Base-by-base conservation (phyloP, 306 rosid genomes). In the Cucurbita maxima region DNA sequence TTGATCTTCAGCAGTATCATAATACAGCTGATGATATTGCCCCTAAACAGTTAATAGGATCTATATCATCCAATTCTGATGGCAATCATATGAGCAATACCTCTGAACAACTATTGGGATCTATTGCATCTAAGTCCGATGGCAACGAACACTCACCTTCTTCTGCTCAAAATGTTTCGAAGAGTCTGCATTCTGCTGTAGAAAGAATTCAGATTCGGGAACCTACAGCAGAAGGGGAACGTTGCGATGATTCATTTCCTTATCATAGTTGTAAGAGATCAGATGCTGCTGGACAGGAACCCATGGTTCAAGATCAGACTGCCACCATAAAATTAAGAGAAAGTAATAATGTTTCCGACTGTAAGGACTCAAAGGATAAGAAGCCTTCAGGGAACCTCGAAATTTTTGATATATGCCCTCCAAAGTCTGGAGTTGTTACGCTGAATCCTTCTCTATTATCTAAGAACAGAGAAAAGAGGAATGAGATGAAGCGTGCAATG, bases 381-480 rank as follows among this genome's bases (percentile, higher is more conserved):
- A 75, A 77, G 53, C 10, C 64, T 11, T 75, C 78, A 10, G 10
- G 8, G 7, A 25, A 10, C 19, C 45, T 5, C 18, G 25, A 15
- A 0, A 4, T 76, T 38, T 87, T 86, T 71, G 96, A 90, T 82
- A 85, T 93, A 40, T 93, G 92, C 72, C 83, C 52, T 12, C 69
- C 79, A 15, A 86, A 81, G 66, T 7, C 13, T 0, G 19, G 57
- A 36, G 36, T 4, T 67, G 0, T 77, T 43, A 64, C 1, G 6
- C 78, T 90, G 83, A 82, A 86, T 5, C 78, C 85, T 18, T 0
- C 87, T 74, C 40, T 90, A 48, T 62, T 66, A 15, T 76, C 0
- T 22, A 60, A 43, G 64, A 93, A 93, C 58, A 82, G 83, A 76
- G 88, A 83, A 80, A 83, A 2, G 64, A 76, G 84, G 75, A 81